Conservation (phyloP, 176 grass and related monocot genomes). For the Cocos nucifera region DNA sequence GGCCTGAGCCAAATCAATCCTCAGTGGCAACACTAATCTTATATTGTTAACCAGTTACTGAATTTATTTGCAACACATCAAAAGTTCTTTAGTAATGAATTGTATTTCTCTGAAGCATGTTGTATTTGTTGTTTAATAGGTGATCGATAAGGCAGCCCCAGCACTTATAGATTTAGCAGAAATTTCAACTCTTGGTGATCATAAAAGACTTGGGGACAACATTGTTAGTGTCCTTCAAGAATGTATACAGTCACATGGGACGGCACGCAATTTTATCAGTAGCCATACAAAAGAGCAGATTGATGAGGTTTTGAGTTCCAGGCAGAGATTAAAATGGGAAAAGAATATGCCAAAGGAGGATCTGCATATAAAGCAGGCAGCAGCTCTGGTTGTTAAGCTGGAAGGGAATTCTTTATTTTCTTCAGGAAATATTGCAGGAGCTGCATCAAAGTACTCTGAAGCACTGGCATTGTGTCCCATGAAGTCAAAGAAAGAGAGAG, state of each 20-base stretch:
- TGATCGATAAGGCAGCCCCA: constrained; percentile 83
- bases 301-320: constrained; percentile 70
- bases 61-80: too few species aligned
- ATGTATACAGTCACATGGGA: constrained; percentile 43
- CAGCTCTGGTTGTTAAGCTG: constrained; percentile 91
- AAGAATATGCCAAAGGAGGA: constrained; percentile 97
- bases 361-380: constrained; percentile 96
- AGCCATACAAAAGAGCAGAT: constrained; percentile 63
- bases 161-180: constrained; percentile 73
- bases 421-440: constrained; percentile 83
- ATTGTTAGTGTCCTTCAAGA: constrained; percentile 69
- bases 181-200: constrained; percentile 61
- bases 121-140: constrained; percentile 24
- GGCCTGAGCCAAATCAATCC: too few species aligned
- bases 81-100: too few species aligned
- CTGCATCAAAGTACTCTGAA: constrained; percentile 90
- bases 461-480: constrained; percentile 84
- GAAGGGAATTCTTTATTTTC: constrained; percentile 99
- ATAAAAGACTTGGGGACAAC: constrained; percentile 77
- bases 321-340: constrained; percentile 72
- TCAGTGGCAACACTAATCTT: too few species aligned
- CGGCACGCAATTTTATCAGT: constrained; percentile 35
- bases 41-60: too few species aligned
- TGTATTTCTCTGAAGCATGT: too few species aligned
- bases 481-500: constrained; percentile 98